Evolutionary conservation across 495 filamentous ascomycete genomes (phyloP).

Genomic region (Haplographium delicatum): DNA sequence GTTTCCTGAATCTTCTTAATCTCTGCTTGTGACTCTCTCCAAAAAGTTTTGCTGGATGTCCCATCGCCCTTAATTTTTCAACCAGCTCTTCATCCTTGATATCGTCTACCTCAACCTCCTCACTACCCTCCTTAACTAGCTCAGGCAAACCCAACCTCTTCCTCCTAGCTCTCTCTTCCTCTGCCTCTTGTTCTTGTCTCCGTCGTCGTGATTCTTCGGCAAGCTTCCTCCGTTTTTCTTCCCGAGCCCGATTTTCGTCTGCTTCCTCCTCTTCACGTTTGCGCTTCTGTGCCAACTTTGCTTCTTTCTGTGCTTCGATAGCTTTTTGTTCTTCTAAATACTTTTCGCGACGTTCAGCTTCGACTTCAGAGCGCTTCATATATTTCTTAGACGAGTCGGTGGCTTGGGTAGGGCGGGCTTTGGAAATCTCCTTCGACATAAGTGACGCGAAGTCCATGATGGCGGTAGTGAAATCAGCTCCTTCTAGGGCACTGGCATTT

Average conservation of each 20-base stretch:
- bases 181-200: constrained; percentile 65
- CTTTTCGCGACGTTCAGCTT: constrained; percentile 72
- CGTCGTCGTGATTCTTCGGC: constrained; percentile 70
- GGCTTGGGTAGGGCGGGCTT: constrained; percentile 30
- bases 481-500: too few relatives aligned
- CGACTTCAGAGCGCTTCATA: constrained; percentile 77
- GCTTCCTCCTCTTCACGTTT: constrained; percentile 87
- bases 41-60: constrained; percentile 72
- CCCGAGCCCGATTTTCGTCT: constrained; percentile 57
- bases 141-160: constrained; percentile 65
- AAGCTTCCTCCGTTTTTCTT: constrained; percentile 72
- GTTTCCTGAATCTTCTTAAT: constrained; percentile 61
- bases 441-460: constrained; percentile 92
- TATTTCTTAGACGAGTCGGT: constrained; percentile 62
- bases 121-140: constrained; percentile 42
- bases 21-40: constrained; percentile 71
- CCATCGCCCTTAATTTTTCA: constrained; percentile 59
- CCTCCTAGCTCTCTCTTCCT: constrained; percentile 43
- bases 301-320: constrained; percentile 61
- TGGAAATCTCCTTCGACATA: constrained; percentile 82
- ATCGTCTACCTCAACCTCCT: constrained; percentile 52
- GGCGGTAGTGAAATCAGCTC: constrained; percentile 8
- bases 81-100: constrained; percentile 68
- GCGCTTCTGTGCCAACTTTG: constrained; percentile 66
- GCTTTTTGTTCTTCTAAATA: constrained; percentile 76